These are phyloP conservation scores for Ampelomyces quisqualis DNA, from an alignment of 2,329 filamentous ascomycete species.

Conservation along the genomic window DNA sequence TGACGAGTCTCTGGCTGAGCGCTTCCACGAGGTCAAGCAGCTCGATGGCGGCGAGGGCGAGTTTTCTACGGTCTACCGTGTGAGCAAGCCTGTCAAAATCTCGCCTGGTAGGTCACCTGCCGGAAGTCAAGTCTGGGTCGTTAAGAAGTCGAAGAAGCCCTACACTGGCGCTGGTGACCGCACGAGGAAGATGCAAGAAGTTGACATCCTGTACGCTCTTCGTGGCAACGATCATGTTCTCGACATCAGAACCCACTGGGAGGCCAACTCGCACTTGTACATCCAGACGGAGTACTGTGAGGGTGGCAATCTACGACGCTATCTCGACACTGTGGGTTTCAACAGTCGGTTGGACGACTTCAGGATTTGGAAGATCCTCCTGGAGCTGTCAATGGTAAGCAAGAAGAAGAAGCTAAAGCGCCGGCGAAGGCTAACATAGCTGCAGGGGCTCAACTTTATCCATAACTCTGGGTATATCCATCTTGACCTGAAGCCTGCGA, in stretches of 20 bases:
- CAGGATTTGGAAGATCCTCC: slow-evolving; percentile 95
- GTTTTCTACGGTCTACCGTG: slow-evolving; percentile 89
- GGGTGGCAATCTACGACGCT: slow-evolving; percentile 84
- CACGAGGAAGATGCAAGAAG: slow-evolving; percentile 81
- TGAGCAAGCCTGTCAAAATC: slow-evolving; percentile 54
- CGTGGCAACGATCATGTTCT: slow-evolving; percentile 81
- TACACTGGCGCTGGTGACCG: slow-evolving; percentile 78
- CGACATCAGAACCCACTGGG: slow-evolving; percentile 83
- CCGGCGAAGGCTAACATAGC: slow-evolving; percentile 24
- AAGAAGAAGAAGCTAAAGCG: background rate
- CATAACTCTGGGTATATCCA: slow-evolving; percentile 86
- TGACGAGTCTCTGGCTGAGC: slow-evolving; percentile 67
- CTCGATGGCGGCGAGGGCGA: slow-evolving; percentile 77
- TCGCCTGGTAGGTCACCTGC: slow-evolving; percentile 30
- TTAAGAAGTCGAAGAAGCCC: slow-evolving; percentile 87
- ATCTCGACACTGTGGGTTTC: slow-evolving; percentile 77
- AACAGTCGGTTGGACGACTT: slow-evolving; percentile 93
- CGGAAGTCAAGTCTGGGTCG: slow-evolving; percentile 67
- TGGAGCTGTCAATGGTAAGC: slow-evolving; percentile 80
- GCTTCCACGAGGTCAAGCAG: slow-evolving; percentile 75
- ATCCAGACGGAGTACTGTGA: slow-evolving; percentile 98
- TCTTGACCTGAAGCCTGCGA: slow-evolving; percentile 81
- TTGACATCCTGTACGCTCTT: slow-evolving; percentile 73
- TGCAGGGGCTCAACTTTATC: slow-evolving; percentile 81
- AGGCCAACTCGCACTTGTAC: slow-evolving; percentile 80